Evolutionary conservation across 2,329 filamentous ascomycete genomes (phyloP), one percentile per base, ranked within the genome.

Genomic region (Pyrenophora graminea): DNA sequence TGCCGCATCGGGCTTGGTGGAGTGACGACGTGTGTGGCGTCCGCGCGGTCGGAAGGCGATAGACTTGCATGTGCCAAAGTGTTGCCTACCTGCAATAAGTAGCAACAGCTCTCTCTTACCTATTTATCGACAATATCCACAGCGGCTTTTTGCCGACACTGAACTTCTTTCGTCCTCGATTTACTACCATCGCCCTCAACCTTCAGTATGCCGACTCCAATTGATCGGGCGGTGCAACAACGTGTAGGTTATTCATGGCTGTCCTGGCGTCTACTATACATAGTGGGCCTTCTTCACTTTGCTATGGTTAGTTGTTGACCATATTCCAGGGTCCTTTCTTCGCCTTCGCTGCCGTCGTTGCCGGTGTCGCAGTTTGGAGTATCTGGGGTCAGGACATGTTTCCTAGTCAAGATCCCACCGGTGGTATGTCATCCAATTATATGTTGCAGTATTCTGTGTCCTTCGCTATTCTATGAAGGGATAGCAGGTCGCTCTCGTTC

Each of bases 381-480:
- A 93, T 97, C 63, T 95, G 89, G 86, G 91, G 91, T 49, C 82
- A 84, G 45, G 90, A 93, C 57, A 82, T 97, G 66, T 96, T 97
- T 66, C 92, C 92, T 1, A 74, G 82, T 3, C 79, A 85, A 59
- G 91, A 96, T 69, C 91, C 92, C n/a, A 89, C 79, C 23, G 91
- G 91, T 53, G 82, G 90, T 77, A 84, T 77, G 64, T 61, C 21
- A 37, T 12, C n/a, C 8, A 17, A 41, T 45, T 5, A 43, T 30
- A 12, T 10, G 12, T 30, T 12, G 27, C 27, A 10, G 3, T 4
- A 30, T 2, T 12, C 12, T 30, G 3, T 30, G 10, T 9, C 27
- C 9, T 30, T 30, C 7, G 5, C 3, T 30, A 12, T 30, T 25
- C 23, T 30, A 30, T 3, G 8, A 10, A 12, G 9, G 10, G 27